Evolutionary conservation across 2,329 filamentous ascomycete species (phyloP).

Genomic region (Leptosphaerulina australis): DNA sequence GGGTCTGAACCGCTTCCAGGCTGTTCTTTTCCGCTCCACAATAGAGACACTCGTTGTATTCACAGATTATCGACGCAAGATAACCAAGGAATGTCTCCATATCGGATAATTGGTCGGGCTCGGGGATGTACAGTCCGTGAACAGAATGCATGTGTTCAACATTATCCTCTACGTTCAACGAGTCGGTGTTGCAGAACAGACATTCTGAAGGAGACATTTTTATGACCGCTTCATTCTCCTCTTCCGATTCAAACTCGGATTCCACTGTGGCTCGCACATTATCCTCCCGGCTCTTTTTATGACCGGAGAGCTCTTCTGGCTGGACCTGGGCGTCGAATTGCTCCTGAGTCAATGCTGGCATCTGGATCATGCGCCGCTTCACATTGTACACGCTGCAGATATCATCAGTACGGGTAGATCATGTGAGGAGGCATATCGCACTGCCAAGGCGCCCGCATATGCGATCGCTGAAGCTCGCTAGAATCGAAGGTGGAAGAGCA

Average conservation of each 20-base stretch:
- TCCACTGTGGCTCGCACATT: neutral
- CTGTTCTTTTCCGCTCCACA: constrained; percentile 38
- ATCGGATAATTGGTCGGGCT: constrained; percentile 30
- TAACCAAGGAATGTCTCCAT: constrained; percentile 40
- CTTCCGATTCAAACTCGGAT: neutral
- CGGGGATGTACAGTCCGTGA: constrained; percentile 40
- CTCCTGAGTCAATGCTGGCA: constrained; percentile 23
- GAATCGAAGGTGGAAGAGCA: constrained; percentile 23
- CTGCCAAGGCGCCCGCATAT: constrained; percentile 30
- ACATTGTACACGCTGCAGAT: constrained; percentile 26
- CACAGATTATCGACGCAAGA: constrained; percentile 33
- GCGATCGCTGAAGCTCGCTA: constrained; percentile 24
- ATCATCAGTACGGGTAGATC: neutral
- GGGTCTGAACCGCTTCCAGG: constrained; percentile 36
- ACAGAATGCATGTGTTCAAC: constrained; percentile 38
- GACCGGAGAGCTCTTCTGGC: no score
- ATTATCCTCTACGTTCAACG: constrained; percentile 18
- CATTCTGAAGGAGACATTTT: constrained; percentile 21
- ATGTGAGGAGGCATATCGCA: constrained; percentile 5
- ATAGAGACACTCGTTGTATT: constrained; percentile 46
- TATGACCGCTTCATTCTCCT: neutral
- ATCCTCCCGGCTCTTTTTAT: constrained; percentile 1
- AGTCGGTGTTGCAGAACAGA: constrained; percentile 38
- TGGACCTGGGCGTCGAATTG: constrained; percentile 11
- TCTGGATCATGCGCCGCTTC: constrained; percentile 22